A percentile compares a stretch with the other conserved stretches of the same genome.
These are phyloP conservation scores for Mycena galopus DNA, from an alignment of 768 basidiomycete species.

Conservation along the genomic window DNA sequence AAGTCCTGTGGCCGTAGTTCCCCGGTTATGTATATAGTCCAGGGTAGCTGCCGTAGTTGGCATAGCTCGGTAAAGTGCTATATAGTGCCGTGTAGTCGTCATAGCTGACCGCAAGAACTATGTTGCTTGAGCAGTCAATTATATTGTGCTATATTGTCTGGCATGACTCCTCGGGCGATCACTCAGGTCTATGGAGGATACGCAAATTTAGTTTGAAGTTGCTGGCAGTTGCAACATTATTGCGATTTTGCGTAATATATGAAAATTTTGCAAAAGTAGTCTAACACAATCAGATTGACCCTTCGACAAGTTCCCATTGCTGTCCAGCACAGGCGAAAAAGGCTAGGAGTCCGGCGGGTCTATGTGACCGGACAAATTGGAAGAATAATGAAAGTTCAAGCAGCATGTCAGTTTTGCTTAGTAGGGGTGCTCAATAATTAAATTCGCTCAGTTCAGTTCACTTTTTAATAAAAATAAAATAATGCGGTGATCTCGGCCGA, in stretches of 20 bases:
- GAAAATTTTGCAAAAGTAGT: slow-evolving; percentile 4
- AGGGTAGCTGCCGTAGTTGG: slow-evolving; percentile 6
- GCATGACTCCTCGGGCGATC: background rate
- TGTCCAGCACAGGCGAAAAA: slow-evolving; percentile 1
- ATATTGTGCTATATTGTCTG: slow-evolving; percentile 14
- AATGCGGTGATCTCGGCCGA: no score
- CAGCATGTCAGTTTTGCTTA: background rate
- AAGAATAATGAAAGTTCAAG: slow-evolving; percentile 11
- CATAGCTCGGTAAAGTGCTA: background rate
- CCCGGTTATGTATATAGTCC: slow-evolving; percentile 4
- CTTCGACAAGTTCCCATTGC: slow-evolving; percentile 14
- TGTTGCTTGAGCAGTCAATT: background rate
- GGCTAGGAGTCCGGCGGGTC: background rate
- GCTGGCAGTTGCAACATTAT: slow-evolving; percentile 10
- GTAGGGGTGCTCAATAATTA: no score
- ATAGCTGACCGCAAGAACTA: slow-evolving; percentile 10
- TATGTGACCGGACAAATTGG: background rate
- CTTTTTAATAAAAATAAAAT: no score
- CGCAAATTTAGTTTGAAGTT: background rate
- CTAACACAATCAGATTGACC: background rate
- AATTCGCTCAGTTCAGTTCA: no score
- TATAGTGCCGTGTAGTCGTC: slow-evolving; percentile 7
- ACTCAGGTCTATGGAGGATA: slow-evolving; percentile 5
- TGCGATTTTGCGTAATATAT: no score
- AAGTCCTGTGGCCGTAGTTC: slow-evolving; percentile 12